Conservation (phyloP, 495 filamentous ascomycete genomes). For the Aspergillus ostianus region DNA sequence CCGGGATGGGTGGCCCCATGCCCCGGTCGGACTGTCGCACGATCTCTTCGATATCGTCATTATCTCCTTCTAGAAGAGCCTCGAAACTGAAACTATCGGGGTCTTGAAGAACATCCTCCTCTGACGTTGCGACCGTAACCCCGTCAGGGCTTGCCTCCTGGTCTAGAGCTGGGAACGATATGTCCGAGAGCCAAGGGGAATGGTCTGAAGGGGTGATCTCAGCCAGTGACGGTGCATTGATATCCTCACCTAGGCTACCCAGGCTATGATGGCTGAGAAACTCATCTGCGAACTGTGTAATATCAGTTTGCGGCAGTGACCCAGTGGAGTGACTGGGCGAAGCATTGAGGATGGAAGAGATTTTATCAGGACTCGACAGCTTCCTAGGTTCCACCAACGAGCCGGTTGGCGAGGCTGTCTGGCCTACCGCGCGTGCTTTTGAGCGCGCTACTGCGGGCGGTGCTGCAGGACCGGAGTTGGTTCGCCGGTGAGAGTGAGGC, state of each 20-base stretch:
- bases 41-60: slow-evolving; percentile 62
- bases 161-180: slow-evolving; percentile 9
- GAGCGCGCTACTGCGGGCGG: slow-evolving; percentile 2
- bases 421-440: neutral
- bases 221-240: slow-evolving; percentile 14
- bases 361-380: slow-evolving; percentile 2
- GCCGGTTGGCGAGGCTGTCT: neutral
- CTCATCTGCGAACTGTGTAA: slow-evolving; percentile 11
- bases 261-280: slow-evolving; percentile 12
- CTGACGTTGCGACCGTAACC: slow-evolving; percentile 7
- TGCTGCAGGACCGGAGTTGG: slow-evolving; percentile 5
- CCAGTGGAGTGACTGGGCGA: slow-evolving; percentile 5
- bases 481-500: slow-evolving; percentile 9
- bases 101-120: slow-evolving; percentile 4
- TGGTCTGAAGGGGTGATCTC: slow-evolving; percentile 14
- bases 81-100: slow-evolving; percentile 33
- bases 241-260: slow-evolving; percentile 15
- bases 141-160: slow-evolving; percentile 11
- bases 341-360: slow-evolving; percentile 4
- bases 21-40: slow-evolving; percentile 46
- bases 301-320: slow-evolving; percentile 7
- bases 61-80: slow-evolving; percentile 38
- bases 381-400: neutral
- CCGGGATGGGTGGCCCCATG: slow-evolving; percentile 36
- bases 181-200: slow-evolving; percentile 21